phyloP scores from a whole-genome alignment of 345 rosid genomes.

The Eucalyptus brandiana region DNA sequence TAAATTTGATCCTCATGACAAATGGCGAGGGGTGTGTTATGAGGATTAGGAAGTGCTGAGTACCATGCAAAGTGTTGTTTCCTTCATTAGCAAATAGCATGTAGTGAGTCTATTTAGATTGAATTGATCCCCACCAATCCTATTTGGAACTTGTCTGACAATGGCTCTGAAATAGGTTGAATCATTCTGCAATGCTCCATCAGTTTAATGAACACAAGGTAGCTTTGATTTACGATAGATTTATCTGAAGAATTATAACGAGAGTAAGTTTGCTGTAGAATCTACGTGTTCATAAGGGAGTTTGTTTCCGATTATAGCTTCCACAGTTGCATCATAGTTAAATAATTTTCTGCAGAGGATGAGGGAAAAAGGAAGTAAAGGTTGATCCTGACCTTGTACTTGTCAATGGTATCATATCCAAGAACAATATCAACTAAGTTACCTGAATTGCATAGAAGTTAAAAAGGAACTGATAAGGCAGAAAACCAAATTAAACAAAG shows the following conservation, averaged over 20 bases:
- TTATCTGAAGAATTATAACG: not conserved
- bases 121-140: slow-evolving; percentile 45
- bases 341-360: not conserved
- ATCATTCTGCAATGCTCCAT: slow-evolving; percentile 31
- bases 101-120: too few species aligned
- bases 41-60: too few species aligned
- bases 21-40: too few species aligned
- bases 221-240: not conserved
- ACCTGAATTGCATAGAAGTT: slow-evolving; percentile 8
- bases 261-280: not conserved
- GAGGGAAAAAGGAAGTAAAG: not conserved
- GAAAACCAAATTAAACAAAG: not conserved
- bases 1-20: too few species aligned
- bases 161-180: slow-evolving; percentile 58
- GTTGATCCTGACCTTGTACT: slow-evolving; percentile 28
- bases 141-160: slow-evolving; percentile 79
- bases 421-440: slow-evolving; percentile 43
- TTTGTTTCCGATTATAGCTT: not conserved
- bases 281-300: not conserved
- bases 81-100: too few species aligned
- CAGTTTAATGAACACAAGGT: not conserved
- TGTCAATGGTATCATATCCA: slow-evolving; percentile 24
- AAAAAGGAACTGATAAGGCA: not conserved
- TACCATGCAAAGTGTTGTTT: too few species aligned
- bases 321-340: not conserved